A percentile compares a stretch with the other conserved stretches of the same genome.
These are phyloP conservation scores for Linnemannia elongata DNA, from an alignment of 192 early-diverging fungal species.

Conservation along the genomic window DNA sequence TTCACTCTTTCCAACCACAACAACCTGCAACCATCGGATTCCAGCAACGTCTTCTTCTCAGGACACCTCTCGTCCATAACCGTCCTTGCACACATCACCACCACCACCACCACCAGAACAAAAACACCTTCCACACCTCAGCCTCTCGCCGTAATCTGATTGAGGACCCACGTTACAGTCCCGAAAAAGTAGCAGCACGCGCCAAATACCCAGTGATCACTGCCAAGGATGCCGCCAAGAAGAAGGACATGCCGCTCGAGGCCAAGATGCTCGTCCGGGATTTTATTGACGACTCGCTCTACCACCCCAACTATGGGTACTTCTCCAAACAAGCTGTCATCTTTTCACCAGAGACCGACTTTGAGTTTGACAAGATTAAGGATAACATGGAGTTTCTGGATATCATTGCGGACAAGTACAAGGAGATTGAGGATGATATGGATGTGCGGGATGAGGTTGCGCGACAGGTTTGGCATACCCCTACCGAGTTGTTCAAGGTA, in stretches of 20 bases:
- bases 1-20: slow-evolving; percentile 11
- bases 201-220: slow-evolving; percentile 65
- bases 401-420: slow-evolving; percentile 80
- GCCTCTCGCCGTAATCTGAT: slow-evolving; percentile 25
- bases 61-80: background rate
- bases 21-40: background rate
- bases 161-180: slow-evolving; percentile 38
- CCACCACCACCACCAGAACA: background rate
- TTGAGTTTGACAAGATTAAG: slow-evolving; percentile 74
- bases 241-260: slow-evolving; percentile 62
- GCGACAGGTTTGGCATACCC: slow-evolving; percentile 98
- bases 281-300: slow-evolving; percentile 95
- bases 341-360: slow-evolving; percentile 73
- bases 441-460: slow-evolving; percentile 81
- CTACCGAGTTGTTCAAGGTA: slow-evolving; percentile 94
- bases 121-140: slow-evolving; percentile 36
- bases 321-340: slow-evolving; percentile 95
- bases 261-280: slow-evolving; percentile 85
- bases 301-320: slow-evolving; percentile 97
- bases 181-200: slow-evolving; percentile 54
- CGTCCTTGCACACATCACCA: too few species aligned
- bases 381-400: slow-evolving; percentile 83
- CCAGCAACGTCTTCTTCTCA: background rate
- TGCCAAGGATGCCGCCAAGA: slow-evolving; percentile 59
- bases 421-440: slow-evolving; percentile 83